Base-by-base conservation (phyloP, 2,329 filamentous ascomycete species). In the Ceratocystis variospora region DNA sequence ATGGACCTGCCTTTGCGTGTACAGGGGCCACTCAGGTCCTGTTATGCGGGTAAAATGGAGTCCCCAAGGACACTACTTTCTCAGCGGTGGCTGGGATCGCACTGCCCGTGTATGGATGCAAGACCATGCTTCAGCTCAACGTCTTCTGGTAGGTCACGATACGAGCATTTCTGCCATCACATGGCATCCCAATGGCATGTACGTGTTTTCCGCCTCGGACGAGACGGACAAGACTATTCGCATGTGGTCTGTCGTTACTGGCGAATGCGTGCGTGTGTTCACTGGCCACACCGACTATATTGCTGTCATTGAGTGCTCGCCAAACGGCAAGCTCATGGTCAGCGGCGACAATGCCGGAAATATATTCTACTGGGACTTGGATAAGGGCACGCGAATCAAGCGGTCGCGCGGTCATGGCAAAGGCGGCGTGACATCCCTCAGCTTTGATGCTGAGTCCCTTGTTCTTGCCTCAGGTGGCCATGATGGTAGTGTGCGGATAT, bases 201-300 rank as follows among this genome's bases (percentile, higher is more conserved):
- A 97, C 71, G 79, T 96, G 57, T 96, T 99, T 75, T 96, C 94
- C 0, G 91, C 89, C 2, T 95, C 90, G 12, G 89, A 89, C 70
- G 92, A 86, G 72, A 83, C 80, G 5, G 85, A 99, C 75, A 93
- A 93, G 75, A 94, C 91, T 0, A 89, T 97, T 44, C 87, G 94
- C 37, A 97, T 99, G 93, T 99, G 94, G 94, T 87, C 91, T 8
- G 84, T 96, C n/a, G 83, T 85, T 10, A 93, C 88, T 7, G 94
- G 94, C 33, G 86, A 87, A 69, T 90, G 91, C 45, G 89, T 96
- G 4, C 88, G 94, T 31, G 85, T 97, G 72, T 96, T 97, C 73
- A 91, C 89, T 0, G 94, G 94, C 0, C 94, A 99, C 73, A 88
- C 85, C 0, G 90, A 94, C 62, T 90, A 90, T 72, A 86, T 97